Conservation (phyloP, 768 basidiomycete genomes). For the Podaxis pistillaris region DNA sequence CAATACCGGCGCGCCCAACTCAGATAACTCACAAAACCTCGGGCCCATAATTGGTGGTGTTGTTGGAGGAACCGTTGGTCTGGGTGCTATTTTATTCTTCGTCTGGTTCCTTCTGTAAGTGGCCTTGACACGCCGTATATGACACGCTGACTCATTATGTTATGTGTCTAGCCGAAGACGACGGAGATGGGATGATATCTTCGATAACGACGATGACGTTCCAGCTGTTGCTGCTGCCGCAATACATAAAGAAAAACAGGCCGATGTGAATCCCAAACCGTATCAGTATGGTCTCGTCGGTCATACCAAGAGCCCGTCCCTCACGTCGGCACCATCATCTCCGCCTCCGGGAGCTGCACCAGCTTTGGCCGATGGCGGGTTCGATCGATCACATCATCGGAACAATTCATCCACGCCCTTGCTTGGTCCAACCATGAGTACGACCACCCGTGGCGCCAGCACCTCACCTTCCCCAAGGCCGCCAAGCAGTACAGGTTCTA, state of each 20-base stretch:
- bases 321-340: constrained; percentile 30
- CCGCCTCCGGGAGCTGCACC: constrained; percentile 30
- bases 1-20: constrained; percentile 13
- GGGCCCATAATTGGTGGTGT: constrained; percentile 54
- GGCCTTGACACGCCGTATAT: neutral
- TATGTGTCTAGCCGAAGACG: constrained; percentile 38
- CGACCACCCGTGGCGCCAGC: constrained; percentile 22
- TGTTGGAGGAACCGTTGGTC: constrained; percentile 52
- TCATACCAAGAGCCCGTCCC: constrained; percentile 30
- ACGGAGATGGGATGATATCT: constrained; percentile 49
- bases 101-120: constrained; percentile 53
- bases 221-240: constrained; percentile 20
- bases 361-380: neutral
- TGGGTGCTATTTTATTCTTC: constrained; percentile 24
- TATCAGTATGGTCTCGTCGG: constrained; percentile 68
- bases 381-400: constrained; percentile 6
- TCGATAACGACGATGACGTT: constrained; percentile 42
- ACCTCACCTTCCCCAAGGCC: constrained; percentile 40
- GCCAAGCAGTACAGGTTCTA: constrained; percentile 22
- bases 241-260: constrained; percentile 20
- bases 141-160: neutral
- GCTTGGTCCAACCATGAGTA: neutral
- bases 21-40: constrained; percentile 27
- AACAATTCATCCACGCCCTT: constrained; percentile 8
- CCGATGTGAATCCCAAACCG: constrained; percentile 44